A percentile compares a stretch with the other conserved stretches of the same genome.
These are phyloP conservation scores for Cryptococcus hybrid DNA, from an alignment of 1,284 basidiomycete genomes.

Conservation along the genomic window DNA sequence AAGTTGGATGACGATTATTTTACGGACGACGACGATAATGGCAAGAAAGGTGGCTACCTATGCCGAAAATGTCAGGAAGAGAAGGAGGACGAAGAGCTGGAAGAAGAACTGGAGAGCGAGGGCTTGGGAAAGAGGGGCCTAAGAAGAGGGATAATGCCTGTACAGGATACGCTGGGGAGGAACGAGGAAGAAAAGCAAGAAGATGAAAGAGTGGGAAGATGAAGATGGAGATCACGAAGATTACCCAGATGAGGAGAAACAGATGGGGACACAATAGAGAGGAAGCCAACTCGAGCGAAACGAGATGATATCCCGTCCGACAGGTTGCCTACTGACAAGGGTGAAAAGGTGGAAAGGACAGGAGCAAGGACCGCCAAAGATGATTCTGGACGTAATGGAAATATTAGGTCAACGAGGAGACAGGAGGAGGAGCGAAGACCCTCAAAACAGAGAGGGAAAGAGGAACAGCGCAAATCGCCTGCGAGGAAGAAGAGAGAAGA, in stretches of 20 bases:
- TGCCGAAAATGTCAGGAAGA: slow-evolving; percentile 11
- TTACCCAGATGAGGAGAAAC: background rate
- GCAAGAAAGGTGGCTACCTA: slow-evolving; percentile 5
- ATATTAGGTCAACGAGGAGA: too few species aligned
- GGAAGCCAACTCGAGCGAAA: too few species aligned
- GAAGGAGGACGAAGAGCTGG: background rate
- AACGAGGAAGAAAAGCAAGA: background rate
- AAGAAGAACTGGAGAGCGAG: background rate
- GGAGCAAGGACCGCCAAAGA: too few species aligned
- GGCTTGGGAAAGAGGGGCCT: background rate
- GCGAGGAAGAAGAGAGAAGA: too few species aligned
- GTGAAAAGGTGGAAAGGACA: too few species aligned
- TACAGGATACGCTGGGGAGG: background rate
- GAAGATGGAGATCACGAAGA: background rate
- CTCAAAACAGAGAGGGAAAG: too few species aligned
- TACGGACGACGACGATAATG: background rate
- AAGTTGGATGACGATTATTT: slow-evolving; percentile 11
- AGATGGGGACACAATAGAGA: background rate
- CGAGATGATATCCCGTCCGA: too few species aligned
- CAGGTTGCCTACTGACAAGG: too few species aligned
- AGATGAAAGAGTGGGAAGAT: background rate
- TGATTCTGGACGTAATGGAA: too few species aligned
- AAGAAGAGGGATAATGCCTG: background rate
- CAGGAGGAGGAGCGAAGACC: too few species aligned
- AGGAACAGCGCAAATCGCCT: too few species aligned